Percentiles rank a stretch among this genome's conserved stretches.
phyloP scores from a whole-genome alignment of 345 rosid species.

The Populus euphratica region DNA sequence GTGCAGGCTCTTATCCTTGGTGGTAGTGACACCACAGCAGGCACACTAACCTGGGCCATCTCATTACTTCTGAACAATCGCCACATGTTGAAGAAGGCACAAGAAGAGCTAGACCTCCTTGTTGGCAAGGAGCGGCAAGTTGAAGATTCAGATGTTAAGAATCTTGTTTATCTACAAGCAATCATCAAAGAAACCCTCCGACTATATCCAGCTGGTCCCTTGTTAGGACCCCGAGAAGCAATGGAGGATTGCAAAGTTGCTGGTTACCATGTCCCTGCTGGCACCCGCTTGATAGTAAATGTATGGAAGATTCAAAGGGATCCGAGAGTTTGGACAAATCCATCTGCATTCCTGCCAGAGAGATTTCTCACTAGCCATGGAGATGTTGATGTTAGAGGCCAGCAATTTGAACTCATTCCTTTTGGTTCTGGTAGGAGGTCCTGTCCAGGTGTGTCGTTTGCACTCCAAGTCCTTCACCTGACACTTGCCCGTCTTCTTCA shows the following conservation, averaged over 20 bases:
- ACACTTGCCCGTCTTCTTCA: slow-evolving; percentile 13
- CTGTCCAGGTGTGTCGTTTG: slow-evolving; percentile 10
- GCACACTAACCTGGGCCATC: slow-evolving; percentile 56
- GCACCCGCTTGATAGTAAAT: slow-evolving; percentile 51
- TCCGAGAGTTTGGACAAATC: slow-evolving; percentile 1
- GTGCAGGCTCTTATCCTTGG: slow-evolving; percentile 48
- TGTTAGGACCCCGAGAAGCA: slow-evolving; percentile 42
- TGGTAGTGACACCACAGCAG: slow-evolving; percentile 43
- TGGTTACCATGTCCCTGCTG: slow-evolving; percentile 40
- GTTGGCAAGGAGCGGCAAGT: slow-evolving; percentile 48
- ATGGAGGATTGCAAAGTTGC: slow-evolving; percentile 44
- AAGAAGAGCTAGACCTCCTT: slow-evolving; percentile 44
- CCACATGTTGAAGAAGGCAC: slow-evolving; percentile 37
- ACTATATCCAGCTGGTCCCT: slow-evolving; percentile 55
- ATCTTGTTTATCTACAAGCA: slow-evolving; percentile 51
- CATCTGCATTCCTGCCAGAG: not conserved
- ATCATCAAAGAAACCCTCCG: slow-evolving; percentile 58
- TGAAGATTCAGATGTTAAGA: slow-evolving; percentile 45
- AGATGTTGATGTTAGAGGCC: slow-evolving; percentile 7
- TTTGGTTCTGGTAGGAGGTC: slow-evolving; percentile 13
- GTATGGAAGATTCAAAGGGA: slow-evolving; percentile 49
- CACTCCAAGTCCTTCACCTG: slow-evolving; percentile 2
- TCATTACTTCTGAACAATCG: slow-evolving; percentile 54
- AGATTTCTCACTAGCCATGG: slow-evolving; percentile 1
- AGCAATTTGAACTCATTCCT: slow-evolving; percentile 6